These are phyloP conservation scores for Magnusiomyces ingens DNA, from an alignment of 1,139 yeast genomes.

Conservation along the genomic window DNA sequence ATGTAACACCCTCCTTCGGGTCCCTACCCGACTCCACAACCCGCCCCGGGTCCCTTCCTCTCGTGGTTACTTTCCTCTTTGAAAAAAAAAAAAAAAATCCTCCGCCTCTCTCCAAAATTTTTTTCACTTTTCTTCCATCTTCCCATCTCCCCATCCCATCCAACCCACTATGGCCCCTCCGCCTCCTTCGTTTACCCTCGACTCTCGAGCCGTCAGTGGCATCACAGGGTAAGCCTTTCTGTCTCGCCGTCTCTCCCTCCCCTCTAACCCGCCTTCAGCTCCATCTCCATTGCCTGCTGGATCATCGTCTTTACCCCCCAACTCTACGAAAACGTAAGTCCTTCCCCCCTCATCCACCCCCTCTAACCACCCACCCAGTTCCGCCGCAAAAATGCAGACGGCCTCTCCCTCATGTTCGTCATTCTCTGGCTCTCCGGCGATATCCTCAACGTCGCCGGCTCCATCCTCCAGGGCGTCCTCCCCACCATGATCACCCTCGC, in stretches of 20 bases:
- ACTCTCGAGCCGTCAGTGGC: slow-evolving; percentile 77
- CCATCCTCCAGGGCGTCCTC: slow-evolving; percentile 76
- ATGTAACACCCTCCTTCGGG: no score
- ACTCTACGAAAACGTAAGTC: slow-evolving; percentile 64
- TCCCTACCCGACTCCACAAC: no score
- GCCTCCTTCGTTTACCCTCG: slow-evolving; percentile 48
- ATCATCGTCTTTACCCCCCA: slow-evolving; percentile 36
- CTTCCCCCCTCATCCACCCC: neutral
- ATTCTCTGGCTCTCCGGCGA: slow-evolving; percentile 88
- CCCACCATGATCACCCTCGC: slow-evolving; percentile 88
- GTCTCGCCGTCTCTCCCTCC: no score
- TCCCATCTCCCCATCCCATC: no score
- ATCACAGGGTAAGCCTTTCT: slow-evolving; percentile 53
- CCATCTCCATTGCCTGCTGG: slow-evolving; percentile 4
- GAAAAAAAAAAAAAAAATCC: no score
- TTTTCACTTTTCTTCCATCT: no score
- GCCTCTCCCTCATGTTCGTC: slow-evolving; percentile 74
- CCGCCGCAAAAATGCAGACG: slow-evolving; percentile 75
- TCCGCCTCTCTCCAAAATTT: no score
- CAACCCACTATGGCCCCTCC: no score
- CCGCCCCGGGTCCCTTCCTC: no score
- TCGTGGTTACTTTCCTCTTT: no score
- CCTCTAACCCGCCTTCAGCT: neutral
- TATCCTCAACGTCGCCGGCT: slow-evolving; percentile 84
- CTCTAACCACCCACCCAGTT: slow-evolving; percentile 34